Percentiles rank a stretch among this genome's conserved stretches.
Conservation (phyloP, 495 filamentous ascomycete species). For the Jackrogersella multiformis region DNA sequence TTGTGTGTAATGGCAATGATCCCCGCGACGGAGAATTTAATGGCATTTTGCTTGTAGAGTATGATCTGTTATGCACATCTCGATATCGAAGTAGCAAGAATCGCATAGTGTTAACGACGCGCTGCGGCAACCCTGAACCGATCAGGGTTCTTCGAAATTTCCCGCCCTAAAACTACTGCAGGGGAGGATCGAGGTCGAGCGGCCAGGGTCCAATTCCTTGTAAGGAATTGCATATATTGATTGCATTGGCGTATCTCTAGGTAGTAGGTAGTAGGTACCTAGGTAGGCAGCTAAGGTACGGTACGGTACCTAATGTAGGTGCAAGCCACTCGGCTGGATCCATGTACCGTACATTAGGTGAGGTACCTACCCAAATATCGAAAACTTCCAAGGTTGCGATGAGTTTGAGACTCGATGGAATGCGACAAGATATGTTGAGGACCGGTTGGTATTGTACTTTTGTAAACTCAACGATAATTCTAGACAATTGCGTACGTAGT, state of each 20-base stretch:
- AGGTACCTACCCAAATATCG: slow-evolving; percentile 4
- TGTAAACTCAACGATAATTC: slow-evolving; percentile 24
- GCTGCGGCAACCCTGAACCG: slow-evolving; percentile 28
- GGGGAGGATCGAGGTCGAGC: slow-evolving; percentile 32
- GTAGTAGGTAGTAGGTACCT: too few species aligned
- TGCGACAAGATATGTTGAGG: slow-evolving; percentile 17
- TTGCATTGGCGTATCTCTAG: too few species aligned
- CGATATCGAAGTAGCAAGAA: slow-evolving; percentile 7
- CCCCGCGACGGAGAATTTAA: slow-evolving; percentile 16
- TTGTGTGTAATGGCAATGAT: slow-evolving; percentile 13
- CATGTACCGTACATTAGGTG: slow-evolving; percentile 11
- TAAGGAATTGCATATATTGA: slow-evolving; percentile 22
- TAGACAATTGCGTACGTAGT: slow-evolving; percentile 20
- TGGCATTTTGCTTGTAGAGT: slow-evolving; percentile 20
- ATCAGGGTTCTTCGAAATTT: slow-evolving; percentile 29
- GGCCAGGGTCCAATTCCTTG: slow-evolving; percentile 36
- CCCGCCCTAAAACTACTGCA: slow-evolving; percentile 37
- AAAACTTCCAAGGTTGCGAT: neutral
- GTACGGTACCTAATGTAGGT: neutral
- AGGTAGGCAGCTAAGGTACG: slow-evolving; percentile 10
- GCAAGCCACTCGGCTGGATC: slow-evolving; percentile 37
- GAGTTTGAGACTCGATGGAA: slow-evolving; percentile 30
- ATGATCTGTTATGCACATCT: slow-evolving; percentile 33
- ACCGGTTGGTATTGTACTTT: slow-evolving; percentile 30
- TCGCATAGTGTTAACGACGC: slow-evolving; percentile 20